Conservation (phyloP, 345 rosid species). For the Gossypium stocksii region DNA sequence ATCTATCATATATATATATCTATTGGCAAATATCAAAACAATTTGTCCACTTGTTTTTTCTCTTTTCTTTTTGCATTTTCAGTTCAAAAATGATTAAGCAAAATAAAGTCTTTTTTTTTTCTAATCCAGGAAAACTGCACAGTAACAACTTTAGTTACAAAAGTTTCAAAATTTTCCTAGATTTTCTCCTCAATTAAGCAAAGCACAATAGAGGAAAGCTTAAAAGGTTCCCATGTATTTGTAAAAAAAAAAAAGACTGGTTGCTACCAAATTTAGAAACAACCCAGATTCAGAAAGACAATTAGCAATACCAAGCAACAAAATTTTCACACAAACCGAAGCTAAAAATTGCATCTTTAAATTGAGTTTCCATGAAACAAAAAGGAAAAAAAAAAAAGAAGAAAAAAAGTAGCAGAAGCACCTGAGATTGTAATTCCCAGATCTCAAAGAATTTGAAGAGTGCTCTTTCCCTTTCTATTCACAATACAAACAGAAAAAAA, state of each 20-base stretch:
- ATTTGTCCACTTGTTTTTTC: too few relatives aligned
- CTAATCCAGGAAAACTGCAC: neutral
- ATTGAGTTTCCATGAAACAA: conserved; percentile 8
- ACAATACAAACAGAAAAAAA: neutral
- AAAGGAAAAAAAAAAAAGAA: neutral
- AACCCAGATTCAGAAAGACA: neutral
- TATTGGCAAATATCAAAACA: neutral
- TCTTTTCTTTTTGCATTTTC: neutral
- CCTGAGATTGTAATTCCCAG: conserved; percentile 14
- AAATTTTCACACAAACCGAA: neutral
- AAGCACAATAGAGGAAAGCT: neutral
- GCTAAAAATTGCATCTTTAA: neutral
- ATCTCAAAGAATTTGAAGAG: conserved; percentile 6
- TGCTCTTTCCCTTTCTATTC: conserved; percentile 4
- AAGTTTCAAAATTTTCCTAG: neutral
- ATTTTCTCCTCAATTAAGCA: neutral
- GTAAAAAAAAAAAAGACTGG: neutral
- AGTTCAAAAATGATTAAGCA: neutral
- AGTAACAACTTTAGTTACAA: neutral
- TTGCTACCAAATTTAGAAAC: neutral
- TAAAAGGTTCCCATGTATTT: neutral
- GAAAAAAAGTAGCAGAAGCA: neutral
- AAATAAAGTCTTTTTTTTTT: too few relatives aligned
- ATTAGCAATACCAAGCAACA: conserved; percentile 4
- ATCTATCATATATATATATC: neutral